phyloP scores from a whole-genome alignment of 345 rosid species.

The Populus simonii region DNA sequence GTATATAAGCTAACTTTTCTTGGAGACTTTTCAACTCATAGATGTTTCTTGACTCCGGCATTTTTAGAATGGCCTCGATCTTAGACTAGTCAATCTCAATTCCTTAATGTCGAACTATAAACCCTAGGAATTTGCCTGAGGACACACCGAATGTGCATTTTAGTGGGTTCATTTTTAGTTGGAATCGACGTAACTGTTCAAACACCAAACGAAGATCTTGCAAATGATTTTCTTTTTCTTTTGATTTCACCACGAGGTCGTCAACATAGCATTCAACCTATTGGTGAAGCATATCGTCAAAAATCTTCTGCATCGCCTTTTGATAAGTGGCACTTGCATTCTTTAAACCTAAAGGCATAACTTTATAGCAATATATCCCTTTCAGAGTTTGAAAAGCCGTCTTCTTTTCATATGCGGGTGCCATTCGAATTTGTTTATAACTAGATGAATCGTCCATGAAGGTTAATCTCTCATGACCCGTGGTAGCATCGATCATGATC shows the following conservation, averaged over 20 bases:
- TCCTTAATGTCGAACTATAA: background rate
- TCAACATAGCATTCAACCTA: constrained; percentile 14
- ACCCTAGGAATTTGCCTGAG: background rate
- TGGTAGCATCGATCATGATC: no score
- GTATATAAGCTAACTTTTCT: background rate
- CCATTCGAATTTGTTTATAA: no score
- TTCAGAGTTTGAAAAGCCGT: no score
- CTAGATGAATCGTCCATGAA: no score
- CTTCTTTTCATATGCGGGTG: no score
- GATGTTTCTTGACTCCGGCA: background rate
- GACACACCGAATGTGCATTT: constrained; percentile 9
- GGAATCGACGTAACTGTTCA: background rate
- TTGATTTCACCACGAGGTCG: background rate
- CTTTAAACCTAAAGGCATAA: background rate
- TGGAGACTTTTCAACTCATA: background rate
- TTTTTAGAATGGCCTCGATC: background rate
- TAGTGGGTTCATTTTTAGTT: background rate
- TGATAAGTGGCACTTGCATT: background rate
- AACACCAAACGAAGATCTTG: background rate
- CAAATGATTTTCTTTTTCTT: background rate
- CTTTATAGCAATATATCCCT: background rate
- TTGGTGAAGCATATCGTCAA: constrained; percentile 3
- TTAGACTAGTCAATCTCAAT: constrained; percentile 10
- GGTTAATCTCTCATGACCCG: no score
- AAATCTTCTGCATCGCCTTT: constrained; percentile 4